Evolutionary conservation across 441 rosid species (phyloP), one percentile per base, ranked within the genome.

Genomic region (Erodium moschatum): DNA sequence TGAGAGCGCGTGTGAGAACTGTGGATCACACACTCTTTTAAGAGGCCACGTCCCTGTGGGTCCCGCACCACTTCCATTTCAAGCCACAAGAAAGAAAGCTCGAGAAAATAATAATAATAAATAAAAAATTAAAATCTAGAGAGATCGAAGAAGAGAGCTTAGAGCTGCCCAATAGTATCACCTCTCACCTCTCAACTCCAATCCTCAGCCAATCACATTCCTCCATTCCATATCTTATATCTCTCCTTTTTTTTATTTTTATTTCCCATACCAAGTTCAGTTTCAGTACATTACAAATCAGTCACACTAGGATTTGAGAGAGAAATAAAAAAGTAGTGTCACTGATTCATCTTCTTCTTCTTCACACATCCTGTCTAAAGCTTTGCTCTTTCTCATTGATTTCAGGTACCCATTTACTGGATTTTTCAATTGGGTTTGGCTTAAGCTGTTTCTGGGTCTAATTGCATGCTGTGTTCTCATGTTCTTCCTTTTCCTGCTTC

Each of bases 1-100:
- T 44, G 50, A 44, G 50, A 44, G 50, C 50, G 50, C 50, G 50
- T 44, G 50, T 44, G 50, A 44, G 50, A 12, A 44, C 50, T 44
- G 50, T 44, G 50, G 50, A 44, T 44, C 50, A 44, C 50, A 44
- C 50, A 44, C 48, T 42, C 13, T 2, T 0, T 42, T 8, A 42
- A 42, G 48, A 7, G 48, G 48, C 48, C 48, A 42, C 50, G 50
- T 33, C 4, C 38, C 5, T 3, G 38, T 33, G 38, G 38, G 38
- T 33, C 38, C 38, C 38, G 38, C 50, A 10, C 50, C n/a, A 9
- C 50, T 9, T 44, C 50, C n/a, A 44, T 1, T 44, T 10, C 10
- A 44, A 9, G 13, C 50, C 50, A 44, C 2, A 42, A 42, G n/a
- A n/a, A n/a, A n/a, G n/a, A n/a, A n/a, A n/a, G n/a, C n/a, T n/a